These are phyloP conservation scores for Pyricularia sp. DNA, from an alignment of 2,329 filamentous ascomycete species.

Conservation along the genomic window DNA sequence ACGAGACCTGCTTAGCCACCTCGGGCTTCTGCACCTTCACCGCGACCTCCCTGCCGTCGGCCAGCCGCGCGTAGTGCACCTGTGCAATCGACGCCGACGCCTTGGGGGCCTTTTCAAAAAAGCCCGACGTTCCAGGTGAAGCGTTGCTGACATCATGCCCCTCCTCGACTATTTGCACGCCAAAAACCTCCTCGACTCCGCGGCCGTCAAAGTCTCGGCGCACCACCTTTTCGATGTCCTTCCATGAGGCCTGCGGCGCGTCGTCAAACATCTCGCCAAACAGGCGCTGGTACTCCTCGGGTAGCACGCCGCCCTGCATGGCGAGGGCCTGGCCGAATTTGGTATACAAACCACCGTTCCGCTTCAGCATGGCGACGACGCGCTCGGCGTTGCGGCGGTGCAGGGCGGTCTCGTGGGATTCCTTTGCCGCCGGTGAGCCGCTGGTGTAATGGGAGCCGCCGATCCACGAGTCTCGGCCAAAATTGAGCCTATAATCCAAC, in stretches of 20 bases:
- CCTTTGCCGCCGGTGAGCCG: not conserved
- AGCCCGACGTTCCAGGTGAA: not conserved
- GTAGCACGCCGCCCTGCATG: not conserved
- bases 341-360: not conserved
- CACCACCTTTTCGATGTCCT: not conserved
- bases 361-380: not conserved
- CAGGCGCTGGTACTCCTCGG: not conserved
- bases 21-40: not conserved
- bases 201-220: not conserved
- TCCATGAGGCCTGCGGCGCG: not conserved
- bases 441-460: not conserved
- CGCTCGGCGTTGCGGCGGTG: not conserved
- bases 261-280: not conserved
- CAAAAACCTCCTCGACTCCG: not conserved
- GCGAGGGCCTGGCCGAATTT: not conserved
- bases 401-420: not conserved
- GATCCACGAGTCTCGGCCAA: not conserved
- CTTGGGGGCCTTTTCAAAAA: not conserved
- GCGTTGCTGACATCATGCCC: not conserved
- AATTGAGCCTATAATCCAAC: not conserved
- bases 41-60: not conserved
- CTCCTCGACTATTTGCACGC: not conserved
- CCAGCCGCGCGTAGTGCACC: not conserved
- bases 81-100: not conserved
- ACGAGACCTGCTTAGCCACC: not conserved